A percentile compares a stretch with the other conserved stretches of the same genome.
Evolutionary conservation across 192 early-diverging fungal species (phyloP).

Genomic region (Backusella westeae): DNA sequence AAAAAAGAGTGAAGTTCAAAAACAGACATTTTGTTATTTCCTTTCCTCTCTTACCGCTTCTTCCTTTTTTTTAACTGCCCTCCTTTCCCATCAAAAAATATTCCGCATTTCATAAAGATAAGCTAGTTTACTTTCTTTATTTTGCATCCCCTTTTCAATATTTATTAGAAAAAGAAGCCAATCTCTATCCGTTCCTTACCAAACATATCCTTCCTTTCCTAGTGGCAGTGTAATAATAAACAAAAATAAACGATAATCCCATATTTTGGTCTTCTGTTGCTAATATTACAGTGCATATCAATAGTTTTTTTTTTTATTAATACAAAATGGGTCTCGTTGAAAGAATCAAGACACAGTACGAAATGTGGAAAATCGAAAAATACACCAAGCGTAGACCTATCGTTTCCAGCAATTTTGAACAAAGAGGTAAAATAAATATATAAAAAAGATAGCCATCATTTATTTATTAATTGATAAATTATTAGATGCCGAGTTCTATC

Average conservation of each 20-base stretch:
- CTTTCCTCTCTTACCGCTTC: too few species aligned
- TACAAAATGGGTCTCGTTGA: slow-evolving; percentile 25
- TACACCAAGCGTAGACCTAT: slow-evolving; percentile 28
- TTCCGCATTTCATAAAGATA: too few species aligned
- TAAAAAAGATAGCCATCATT: not conserved
- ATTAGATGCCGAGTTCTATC: slow-evolving; percentile 28
- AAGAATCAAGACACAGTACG: slow-evolving; percentile 20
- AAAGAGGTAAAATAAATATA: slow-evolving; percentile 14
- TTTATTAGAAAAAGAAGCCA: too few species aligned
- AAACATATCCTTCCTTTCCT: not conserved
- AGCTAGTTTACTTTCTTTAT: too few species aligned
- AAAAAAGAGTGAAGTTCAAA: too few species aligned
- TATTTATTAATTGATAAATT: not conserved
- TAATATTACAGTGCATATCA: not conserved
- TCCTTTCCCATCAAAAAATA: too few species aligned
- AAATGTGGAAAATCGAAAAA: slow-evolving; percentile 31
- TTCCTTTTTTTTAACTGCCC: too few species aligned
- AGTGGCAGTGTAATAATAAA: not conserved
- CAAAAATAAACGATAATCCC: not conserved
- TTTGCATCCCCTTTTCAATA: too few species aligned
- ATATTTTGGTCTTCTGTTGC: not conserved
- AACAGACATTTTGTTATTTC: too few species aligned
- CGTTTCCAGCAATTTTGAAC: slow-evolving; percentile 24
- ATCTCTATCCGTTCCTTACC: not conserved
- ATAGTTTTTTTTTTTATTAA: not conserved